phyloP scores from a whole-genome alignment of 352 stramenopile genomes.

The Nothophytophthora sp. region DNA sequence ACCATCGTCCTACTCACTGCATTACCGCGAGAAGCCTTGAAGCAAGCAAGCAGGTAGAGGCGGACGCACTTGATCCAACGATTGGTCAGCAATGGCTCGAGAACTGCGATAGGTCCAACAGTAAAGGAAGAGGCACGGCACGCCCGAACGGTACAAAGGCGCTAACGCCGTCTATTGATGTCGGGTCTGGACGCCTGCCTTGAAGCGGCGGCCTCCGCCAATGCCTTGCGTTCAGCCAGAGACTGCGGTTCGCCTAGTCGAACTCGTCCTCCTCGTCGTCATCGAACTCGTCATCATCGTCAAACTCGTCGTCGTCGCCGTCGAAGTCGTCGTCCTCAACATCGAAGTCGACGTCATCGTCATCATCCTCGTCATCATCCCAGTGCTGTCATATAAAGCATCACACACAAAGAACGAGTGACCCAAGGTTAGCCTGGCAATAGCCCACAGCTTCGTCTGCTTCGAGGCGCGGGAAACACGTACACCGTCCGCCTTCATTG shows the following conservation, averaged over 20 bases:
- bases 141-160: slow-evolving; percentile 2
- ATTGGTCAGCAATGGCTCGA: too few relatives aligned
- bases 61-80: too few relatives aligned
- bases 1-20: too few relatives aligned
- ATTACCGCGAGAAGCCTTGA: too few relatives aligned
- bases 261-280: slow-evolving; percentile 27
- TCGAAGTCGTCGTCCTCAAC: slow-evolving; percentile 25
- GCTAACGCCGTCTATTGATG: slow-evolving; percentile 17
- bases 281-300: slow-evolving; percentile 28
- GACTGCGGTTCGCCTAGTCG: slow-evolving; percentile 1
- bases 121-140: neutral
- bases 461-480: slow-evolving; percentile 4
- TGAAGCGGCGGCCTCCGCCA: neutral
- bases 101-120: too few relatives aligned
- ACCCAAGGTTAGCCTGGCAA: neutral
- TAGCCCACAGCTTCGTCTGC: slow-evolving; percentile 1
- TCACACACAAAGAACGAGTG: neutral
- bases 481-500: slow-evolving; percentile 53
- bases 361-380: slow-evolving; percentile 33
- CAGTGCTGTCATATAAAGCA: slow-evolving; percentile 20
- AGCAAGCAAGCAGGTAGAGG: too few relatives aligned
- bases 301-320: slow-evolving; percentile 33
- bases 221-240: neutral
- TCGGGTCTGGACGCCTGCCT: neutral
- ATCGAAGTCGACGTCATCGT: slow-evolving; percentile 22